These are phyloP conservation scores for Coemansia sp. DNA, from an alignment of 192 early-diverging fungal species.

Conservation along the genomic window DNA sequence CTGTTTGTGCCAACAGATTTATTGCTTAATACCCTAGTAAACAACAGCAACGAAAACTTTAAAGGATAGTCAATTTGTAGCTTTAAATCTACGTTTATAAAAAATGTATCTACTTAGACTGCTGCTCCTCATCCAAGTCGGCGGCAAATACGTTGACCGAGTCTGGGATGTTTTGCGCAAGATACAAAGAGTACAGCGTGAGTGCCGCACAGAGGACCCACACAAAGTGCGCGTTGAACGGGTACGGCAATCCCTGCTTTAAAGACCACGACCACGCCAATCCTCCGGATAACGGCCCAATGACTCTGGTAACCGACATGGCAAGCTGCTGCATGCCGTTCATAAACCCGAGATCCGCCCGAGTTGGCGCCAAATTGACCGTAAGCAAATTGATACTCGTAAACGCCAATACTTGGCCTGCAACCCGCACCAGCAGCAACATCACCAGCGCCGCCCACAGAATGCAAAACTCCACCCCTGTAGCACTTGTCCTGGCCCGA, in stretches of 20 bases:
- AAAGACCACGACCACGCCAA: constrained; percentile 33
- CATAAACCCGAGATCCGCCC: not conserved
- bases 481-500: no score
- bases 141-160: constrained; percentile 47
- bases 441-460: constrained; percentile 25
- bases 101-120: no score
- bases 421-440: constrained; percentile 14
- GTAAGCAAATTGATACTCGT: constrained; percentile 46
- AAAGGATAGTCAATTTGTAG: no score
- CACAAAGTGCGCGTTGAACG: constrained; percentile 42
- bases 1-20: no score
- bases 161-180: constrained; percentile 18
- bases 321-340: constrained; percentile 13
- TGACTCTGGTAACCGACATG: constrained; percentile 14
- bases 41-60: no score
- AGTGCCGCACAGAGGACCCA: constrained; percentile 33
- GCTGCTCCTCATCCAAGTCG: not conserved
- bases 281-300: constrained; percentile 31
- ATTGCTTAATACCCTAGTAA: no score
- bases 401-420: constrained; percentile 18
- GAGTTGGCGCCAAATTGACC: constrained; percentile 10
- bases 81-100: no score
- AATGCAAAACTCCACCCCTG: not conserved
- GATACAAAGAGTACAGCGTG: not conserved
- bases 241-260: constrained; percentile 33